Conservation (phyloP, 495 filamentous ascomycete species). For the Trichoderma reesei region DNA sequence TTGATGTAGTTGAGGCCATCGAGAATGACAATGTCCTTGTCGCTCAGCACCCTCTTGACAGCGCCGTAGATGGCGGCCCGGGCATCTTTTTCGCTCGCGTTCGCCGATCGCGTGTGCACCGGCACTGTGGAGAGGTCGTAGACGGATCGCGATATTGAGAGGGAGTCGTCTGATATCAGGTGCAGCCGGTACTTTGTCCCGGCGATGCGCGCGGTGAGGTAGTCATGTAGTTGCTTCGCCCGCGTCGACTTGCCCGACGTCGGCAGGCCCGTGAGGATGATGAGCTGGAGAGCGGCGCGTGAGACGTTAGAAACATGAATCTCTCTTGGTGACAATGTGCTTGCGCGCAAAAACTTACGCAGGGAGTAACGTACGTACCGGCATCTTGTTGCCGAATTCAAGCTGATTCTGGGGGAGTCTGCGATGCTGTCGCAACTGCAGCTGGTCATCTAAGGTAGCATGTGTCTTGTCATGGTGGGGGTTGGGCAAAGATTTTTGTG, state of each 20-base stretch:
- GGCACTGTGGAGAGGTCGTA: slow-evolving; percentile 49
- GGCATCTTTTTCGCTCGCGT: slow-evolving; percentile 76
- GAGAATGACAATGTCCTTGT: slow-evolving; percentile 76
- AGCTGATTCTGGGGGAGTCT: neutral
- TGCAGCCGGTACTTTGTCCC: slow-evolving; percentile 46
- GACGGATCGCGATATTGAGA: slow-evolving; percentile 49
- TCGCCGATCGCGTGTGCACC: slow-evolving; percentile 41
- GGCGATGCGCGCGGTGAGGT: slow-evolving; percentile 50
- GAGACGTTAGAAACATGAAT: neutral
- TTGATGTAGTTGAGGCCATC: slow-evolving; percentile 97
- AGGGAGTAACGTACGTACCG: slow-evolving; percentile 4
- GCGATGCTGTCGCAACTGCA: neutral
- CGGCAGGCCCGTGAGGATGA: slow-evolving; percentile 86
- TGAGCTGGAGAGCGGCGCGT: slow-evolving; percentile 48
- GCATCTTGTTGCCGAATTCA: slow-evolving; percentile 7
- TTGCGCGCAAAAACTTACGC: neutral
- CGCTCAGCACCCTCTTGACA: slow-evolving; percentile 69
- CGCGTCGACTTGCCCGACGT: slow-evolving; percentile 88
- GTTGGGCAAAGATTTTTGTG: slow-evolving; percentile 3
- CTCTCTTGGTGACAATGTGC: neutral
- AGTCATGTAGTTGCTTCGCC: slow-evolving; percentile 62
- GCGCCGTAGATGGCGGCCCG: slow-evolving; percentile 78
- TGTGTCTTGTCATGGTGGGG: neutral
- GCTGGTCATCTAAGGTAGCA: too few relatives aligned
- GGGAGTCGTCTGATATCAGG: slow-evolving; percentile 57